Percentiles rank a stretch among this genome's conserved stretches.
Evolutionary conservation across 1,284 basidiomycete genomes (phyloP).

Genomic region (Schizophyllum amplum): DNA sequence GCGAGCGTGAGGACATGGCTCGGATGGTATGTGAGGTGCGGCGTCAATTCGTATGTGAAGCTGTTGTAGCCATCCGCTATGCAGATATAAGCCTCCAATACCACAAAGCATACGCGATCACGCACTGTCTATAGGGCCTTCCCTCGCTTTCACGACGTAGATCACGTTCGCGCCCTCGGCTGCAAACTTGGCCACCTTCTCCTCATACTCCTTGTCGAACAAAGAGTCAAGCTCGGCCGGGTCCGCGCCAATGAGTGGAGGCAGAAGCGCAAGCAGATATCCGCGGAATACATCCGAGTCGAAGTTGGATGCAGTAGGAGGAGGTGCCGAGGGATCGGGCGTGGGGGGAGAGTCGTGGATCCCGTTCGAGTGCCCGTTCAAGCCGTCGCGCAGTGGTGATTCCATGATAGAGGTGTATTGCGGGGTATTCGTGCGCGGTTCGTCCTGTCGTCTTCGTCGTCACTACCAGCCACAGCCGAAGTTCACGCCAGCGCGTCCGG

Average conservation of each 20-base stretch:
- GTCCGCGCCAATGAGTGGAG: slow-evolving; percentile 63
- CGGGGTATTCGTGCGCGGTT: neutral
- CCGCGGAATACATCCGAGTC: slow-evolving; percentile 55
- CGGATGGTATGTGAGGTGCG: slow-evolving; percentile 74
- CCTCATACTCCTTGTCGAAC: slow-evolving; percentile 70
- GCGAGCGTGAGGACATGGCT: slow-evolving; percentile 84
- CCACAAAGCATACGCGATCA: neutral
- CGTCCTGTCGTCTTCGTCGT: neutral
- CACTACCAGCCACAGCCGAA: neutral
- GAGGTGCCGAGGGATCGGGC: neutral
- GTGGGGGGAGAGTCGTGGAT: neutral
- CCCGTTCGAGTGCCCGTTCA: neutral
- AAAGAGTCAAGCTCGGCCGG: slow-evolving; percentile 56
- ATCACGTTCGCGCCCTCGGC: slow-evolving; percentile 63
- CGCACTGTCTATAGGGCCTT: neutral
- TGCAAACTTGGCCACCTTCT: slow-evolving; percentile 66
- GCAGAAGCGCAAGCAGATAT: slow-evolving; percentile 65
- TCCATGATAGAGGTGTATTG: neutral
- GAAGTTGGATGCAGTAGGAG: slow-evolving; percentile 24
- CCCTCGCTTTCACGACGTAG: slow-evolving; percentile 60
- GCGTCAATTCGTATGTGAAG: slow-evolving; percentile 52
- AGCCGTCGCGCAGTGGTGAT: neutral
- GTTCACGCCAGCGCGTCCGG: neutral
- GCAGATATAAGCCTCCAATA: neutral
- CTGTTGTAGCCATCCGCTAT: neutral